phyloP scores from a whole-genome alignment of 73 alveolate species.

The Stentor roeselii region DNA sequence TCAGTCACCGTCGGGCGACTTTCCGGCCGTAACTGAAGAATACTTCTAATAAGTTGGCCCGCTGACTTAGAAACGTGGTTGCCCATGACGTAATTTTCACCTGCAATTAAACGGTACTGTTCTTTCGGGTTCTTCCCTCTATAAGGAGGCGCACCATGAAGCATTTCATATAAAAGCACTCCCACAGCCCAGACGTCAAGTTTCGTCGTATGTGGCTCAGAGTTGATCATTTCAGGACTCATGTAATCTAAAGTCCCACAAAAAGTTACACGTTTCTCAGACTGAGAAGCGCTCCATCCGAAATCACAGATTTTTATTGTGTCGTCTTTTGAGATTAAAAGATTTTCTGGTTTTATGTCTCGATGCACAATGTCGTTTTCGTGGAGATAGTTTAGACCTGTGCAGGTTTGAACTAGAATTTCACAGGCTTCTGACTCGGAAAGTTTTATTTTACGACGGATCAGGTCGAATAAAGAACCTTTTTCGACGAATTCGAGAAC shows the following conservation, averaged over 20 bases:
- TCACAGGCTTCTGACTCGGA: slow-evolving; percentile 56
- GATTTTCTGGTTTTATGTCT: slow-evolving; percentile 57
- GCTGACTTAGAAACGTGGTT: slow-evolving; percentile 29
- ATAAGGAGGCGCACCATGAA: slow-evolving; percentile 48
- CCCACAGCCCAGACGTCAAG: slow-evolving; percentile 96
- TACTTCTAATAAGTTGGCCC: slow-evolving; percentile 21
- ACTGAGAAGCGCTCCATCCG: slow-evolving; percentile 61
- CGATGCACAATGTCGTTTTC: slow-evolving; percentile 50
- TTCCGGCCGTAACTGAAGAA: neutral
- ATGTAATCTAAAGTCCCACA: slow-evolving; percentile 96
- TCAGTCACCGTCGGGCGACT: neutral
- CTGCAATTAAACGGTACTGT: slow-evolving; percentile 27
- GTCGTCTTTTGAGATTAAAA: slow-evolving; percentile 6
- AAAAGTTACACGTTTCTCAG: slow-evolving; percentile 68
- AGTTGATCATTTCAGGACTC: slow-evolving; percentile 89
- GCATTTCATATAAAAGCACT: slow-evolving; percentile 44
- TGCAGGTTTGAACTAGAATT: slow-evolving; percentile 48
- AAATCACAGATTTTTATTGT: slow-evolving; percentile 56
- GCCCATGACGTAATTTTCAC: slow-evolving; percentile 24
- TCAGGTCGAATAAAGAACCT: slow-evolving; percentile 44
- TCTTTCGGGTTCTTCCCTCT: slow-evolving; percentile 36
- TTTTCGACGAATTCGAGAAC: slow-evolving; percentile 33
- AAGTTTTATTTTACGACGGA: slow-evolving; percentile 42
- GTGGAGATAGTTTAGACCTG: slow-evolving; percentile 50
- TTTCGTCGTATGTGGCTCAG: slow-evolving; percentile 73